Evolutionary conservation across 2,329 filamentous ascomycete species (phyloP).

Genomic region (Thielaviopsis euricoi): DNA sequence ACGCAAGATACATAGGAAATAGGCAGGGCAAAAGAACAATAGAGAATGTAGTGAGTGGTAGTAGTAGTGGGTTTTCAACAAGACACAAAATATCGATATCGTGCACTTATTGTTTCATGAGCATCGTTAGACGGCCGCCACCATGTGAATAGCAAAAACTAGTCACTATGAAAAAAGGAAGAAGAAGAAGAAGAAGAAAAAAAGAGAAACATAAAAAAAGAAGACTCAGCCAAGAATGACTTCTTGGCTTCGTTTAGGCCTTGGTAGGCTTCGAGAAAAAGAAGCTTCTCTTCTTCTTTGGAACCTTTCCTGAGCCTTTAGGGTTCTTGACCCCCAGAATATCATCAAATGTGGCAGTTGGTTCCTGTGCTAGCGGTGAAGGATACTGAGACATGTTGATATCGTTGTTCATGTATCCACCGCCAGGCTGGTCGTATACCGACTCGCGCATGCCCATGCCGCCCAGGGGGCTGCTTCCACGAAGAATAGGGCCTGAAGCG

Average conservation of each 20-base stretch:
- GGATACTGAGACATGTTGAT: conserved; percentile 13
- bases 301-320: conserved; percentile 14
- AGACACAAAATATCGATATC: not conserved
- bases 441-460: conserved; percentile 15
- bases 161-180: conserved; percentile 1
- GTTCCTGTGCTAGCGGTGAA: conserved; percentile 15
- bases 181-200: too few relatives aligned
- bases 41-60: not conserved
- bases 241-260: not conserved
- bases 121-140: not conserved
- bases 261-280: conserved; percentile 16
- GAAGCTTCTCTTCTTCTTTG: conserved; percentile 27
- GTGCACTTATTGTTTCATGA: conserved; percentile 12
- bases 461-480: conserved; percentile 17
- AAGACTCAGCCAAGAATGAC: too few relatives aligned
- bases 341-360: conserved; percentile 29
- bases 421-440: conserved; percentile 17
- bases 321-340: conserved; percentile 24
- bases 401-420: conserved; percentile 5
- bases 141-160: conserved; percentile 7
- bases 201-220: too few relatives aligned
- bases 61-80: not conserved
- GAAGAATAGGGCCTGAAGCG: conserved; percentile 5
- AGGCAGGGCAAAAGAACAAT: not conserved
- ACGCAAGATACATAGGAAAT: not conserved